A percentile compares a stretch with the other conserved stretches of the same genome.
These are phyloP conservation scores for Paecilomyces dactylethromorphus DNA, from an alignment of 2,329 filamentous ascomycete species.

Conservation along the genomic window DNA sequence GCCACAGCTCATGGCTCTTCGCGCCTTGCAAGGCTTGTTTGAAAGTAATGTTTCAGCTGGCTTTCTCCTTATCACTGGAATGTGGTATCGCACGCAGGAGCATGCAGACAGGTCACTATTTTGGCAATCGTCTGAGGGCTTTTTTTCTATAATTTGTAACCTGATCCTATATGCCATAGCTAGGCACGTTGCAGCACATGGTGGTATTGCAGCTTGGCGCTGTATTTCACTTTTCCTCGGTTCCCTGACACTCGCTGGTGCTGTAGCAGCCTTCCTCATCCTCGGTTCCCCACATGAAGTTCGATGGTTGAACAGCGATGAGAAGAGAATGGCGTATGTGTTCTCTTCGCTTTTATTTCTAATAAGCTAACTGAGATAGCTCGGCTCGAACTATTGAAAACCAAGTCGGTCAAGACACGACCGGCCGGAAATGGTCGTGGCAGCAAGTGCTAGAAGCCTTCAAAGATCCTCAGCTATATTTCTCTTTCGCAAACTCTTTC, in stretches of 20 bases:
- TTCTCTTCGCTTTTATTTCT: not conserved
- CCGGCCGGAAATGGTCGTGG: not conserved
- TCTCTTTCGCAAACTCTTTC: not conserved
- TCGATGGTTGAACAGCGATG: not conserved
- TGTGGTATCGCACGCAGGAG: conserved; percentile 28
- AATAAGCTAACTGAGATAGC: not conserved
- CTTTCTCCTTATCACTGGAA: conserved; percentile 11
- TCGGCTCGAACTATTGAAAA: not conserved
- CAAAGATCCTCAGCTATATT: not conserved
- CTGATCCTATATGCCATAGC: conserved; percentile 13
- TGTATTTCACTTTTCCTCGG: not conserved
- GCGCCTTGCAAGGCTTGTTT: conserved; percentile 30
- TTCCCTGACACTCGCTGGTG: not conserved
- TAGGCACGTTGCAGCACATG: conserved; percentile 1
- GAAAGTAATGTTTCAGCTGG: conserved; percentile 31
- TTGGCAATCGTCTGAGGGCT: conserved; percentile 31
- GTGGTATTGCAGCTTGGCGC: not conserved
- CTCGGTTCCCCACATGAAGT: not conserved
- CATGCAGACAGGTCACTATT: conserved; percentile 27
- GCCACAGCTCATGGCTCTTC: conserved; percentile 27
- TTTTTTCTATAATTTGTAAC: conserved; percentile 19
- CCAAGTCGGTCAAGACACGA: not conserved
- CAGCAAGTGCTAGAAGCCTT: not conserved
- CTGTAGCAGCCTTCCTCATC: not conserved
- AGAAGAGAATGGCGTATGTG: not conserved